Conservation (phyloP, 1,284 basidiomycete species). For the Ceratorhiza oryzae-sativae region DNA sequence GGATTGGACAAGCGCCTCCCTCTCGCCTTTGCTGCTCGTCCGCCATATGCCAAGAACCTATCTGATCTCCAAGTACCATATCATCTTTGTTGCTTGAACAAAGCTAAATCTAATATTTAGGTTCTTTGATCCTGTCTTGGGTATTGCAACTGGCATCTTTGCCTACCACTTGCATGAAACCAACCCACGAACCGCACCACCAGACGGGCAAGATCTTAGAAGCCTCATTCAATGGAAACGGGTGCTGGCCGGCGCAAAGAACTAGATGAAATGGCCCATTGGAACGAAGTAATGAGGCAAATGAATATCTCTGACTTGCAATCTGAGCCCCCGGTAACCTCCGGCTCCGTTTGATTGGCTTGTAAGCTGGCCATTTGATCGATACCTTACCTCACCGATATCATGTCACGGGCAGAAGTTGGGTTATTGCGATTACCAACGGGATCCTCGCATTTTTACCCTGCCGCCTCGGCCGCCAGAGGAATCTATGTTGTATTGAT, state of each 20-base stretch:
- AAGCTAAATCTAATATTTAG: slow-evolving; percentile 50
- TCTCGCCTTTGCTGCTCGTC: neutral
- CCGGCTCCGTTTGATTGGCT: slow-evolving; percentile 20
- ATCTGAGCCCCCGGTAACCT: neutral
- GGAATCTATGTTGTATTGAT: neutral
- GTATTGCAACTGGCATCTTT: slow-evolving; percentile 80
- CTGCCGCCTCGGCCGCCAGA: neutral
- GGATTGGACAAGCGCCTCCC: neutral
- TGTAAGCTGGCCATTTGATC: neutral
- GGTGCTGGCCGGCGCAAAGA: slow-evolving; percentile 1
- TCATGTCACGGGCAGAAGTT: neutral
- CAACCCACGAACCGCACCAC: slow-evolving; percentile 78
- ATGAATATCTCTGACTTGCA: slow-evolving; percentile 12
- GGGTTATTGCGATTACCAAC: neutral
- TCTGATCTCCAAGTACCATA: slow-evolving; percentile 37
- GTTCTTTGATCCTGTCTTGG: slow-evolving; percentile 73
- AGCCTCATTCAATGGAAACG: slow-evolving; percentile 73
- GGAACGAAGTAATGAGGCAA: slow-evolving; percentile 27
- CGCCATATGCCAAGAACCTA: slow-evolving; percentile 25
- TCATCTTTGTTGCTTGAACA: neutral
- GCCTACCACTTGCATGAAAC: slow-evolving; percentile 86
- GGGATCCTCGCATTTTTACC: neutral
- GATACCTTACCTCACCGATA: neutral
- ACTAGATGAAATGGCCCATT: slow-evolving; percentile 6
- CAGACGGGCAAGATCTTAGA: slow-evolving; percentile 67